Base-by-base conservation (phyloP, 192 early-diverging fungal species). In the Spizellomyces sp. region DNA sequence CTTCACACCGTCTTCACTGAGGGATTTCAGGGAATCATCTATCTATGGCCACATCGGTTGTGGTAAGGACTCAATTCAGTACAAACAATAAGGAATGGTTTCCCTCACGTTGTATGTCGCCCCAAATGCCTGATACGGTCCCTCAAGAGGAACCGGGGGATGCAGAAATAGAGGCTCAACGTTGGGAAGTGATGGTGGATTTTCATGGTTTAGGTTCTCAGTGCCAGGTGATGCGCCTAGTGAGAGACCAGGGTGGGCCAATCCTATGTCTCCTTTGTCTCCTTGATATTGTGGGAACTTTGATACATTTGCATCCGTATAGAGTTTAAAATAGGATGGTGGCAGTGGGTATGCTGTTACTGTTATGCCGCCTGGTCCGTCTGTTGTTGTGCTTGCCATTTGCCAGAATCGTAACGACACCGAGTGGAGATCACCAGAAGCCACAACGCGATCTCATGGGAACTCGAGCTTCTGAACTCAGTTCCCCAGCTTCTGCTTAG, bases 321-420 rank as follows among this genome's bases (percentile, higher is more conserved):
- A 72, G 1, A 36, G 9, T 4, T 19, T 52, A 43, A 56, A 72
- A 46, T 52, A 72, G 48, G n/a, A 9, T 8, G 70, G 70, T 19
- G 70, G 70, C 7, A 72, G 62, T 9, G 70, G 70, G 44, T 72
- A 72, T 21, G 70, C 70, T n/a, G 70, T 64, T 42, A 62, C 64
- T 41, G 27, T 36, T 36, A 36, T 36, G 27, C 27, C 27, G 27
- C 27, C 27, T 36, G 27, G 27, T 36, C 27, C 27, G 27, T 36
- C 27, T 36, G 27, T 36, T 36, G 27, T 36, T 36, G 27, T 36
- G 27, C 3, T 36, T 36, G 27, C 27, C 27, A 36, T 36, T 36
- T 36, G 27, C 27, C 27, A 36, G 27, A 36, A 36, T 36, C 1
- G 27, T 36, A 36, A 36, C 3, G 27, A 36, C 27, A 36, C 27